These are phyloP conservation scores for Drechslera avenae DNA, from an alignment of 2,329 filamentous ascomycete species.

Conservation along the genomic window DNA sequence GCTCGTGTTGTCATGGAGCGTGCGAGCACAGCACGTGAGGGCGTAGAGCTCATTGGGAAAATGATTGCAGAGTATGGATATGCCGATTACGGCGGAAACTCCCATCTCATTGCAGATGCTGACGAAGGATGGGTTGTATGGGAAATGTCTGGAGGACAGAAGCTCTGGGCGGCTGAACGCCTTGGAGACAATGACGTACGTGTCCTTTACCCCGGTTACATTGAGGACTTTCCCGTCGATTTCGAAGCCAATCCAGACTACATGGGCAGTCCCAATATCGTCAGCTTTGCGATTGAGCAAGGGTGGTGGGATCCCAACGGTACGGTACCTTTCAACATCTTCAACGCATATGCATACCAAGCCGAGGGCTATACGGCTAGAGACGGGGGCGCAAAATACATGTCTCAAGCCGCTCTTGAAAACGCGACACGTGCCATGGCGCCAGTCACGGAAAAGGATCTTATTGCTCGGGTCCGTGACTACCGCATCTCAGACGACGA, in stretches of 20 bases:
- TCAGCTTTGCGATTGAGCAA: constrained; percentile 43
- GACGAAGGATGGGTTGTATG: constrained; percentile 46
- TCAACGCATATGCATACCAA: constrained; percentile 42
- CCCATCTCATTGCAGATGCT: constrained; percentile 51
- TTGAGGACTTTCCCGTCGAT: constrained; percentile 6
- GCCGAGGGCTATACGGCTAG: constrained; percentile 36
- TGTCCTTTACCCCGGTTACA: constrained; percentile 46
- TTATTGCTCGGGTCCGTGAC: constrained; percentile 50
- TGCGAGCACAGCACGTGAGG: constrained; percentile 49
- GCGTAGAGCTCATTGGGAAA: constrained; percentile 51
- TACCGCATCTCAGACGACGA: constrained; percentile 45
- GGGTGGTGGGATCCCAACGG: constrained; percentile 44
- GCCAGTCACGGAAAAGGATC: constrained; percentile 57
- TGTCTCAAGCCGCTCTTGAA: constrained; percentile 46
- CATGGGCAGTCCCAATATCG: constrained; percentile 42
- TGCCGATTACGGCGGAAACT: constrained; percentile 52
- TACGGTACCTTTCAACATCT: constrained; percentile 45
- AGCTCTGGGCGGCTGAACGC: constrained; percentile 46
- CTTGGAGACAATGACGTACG: constrained; percentile 39
- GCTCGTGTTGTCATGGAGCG: constrained; percentile 50
- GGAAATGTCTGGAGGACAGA: constrained; percentile 43
- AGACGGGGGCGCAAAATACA: constrained; percentile 46
- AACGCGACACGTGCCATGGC: constrained; percentile 49
- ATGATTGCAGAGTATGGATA: constrained; percentile 50
- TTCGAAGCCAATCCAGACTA: constrained; percentile 34